phyloP scores from a whole-genome alignment of 768 basidiomycete genomes.

The Leccinum variicolor region DNA sequence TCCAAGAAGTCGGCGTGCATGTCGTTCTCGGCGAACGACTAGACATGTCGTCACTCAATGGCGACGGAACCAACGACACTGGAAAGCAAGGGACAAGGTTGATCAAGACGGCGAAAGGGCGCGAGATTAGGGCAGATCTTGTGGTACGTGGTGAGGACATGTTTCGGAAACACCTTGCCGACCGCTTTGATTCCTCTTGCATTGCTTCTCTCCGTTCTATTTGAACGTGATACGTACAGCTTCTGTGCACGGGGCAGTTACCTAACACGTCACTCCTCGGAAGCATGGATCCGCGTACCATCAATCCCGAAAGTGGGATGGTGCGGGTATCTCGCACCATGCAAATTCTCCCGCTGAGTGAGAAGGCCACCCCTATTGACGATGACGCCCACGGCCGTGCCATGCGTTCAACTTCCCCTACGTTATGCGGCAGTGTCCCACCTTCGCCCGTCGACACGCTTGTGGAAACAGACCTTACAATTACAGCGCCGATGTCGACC shows the following conservation, averaged over 20 bases:
- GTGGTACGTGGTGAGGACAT: constrained; percentile 35
- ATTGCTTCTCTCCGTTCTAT: background rate
- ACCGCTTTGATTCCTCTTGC: background rate
- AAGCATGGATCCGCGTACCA: constrained; percentile 38
- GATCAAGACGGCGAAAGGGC: constrained; percentile 47
- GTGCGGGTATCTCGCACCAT: constrained; percentile 48
- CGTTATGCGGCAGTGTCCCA: constrained; percentile 3
- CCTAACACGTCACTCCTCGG: constrained; percentile 52
- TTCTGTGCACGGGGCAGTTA: constrained; percentile 59
- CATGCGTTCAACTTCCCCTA: constrained; percentile 2
- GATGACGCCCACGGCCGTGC: background rate
- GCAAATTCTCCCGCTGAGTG: constrained; percentile 38
- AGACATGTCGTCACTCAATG: constrained; percentile 38
- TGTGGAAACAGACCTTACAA: background rate
- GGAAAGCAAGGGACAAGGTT: constrained; percentile 14
- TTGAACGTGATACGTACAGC: constrained; percentile 27
- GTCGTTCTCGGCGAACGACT: constrained; percentile 55
- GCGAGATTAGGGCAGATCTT: constrained; percentile 50
- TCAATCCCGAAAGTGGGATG: constrained; percentile 38
- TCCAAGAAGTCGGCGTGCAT: constrained; percentile 43
- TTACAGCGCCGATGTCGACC: background rate
- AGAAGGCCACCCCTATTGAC: background rate
- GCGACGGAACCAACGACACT: background rate
- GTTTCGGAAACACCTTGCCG: background rate
- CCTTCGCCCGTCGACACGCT: constrained; percentile 13